phyloP scores from a whole-genome alignment of 116 monocot genomes.

The Trichopus zeylanicus region DNA sequence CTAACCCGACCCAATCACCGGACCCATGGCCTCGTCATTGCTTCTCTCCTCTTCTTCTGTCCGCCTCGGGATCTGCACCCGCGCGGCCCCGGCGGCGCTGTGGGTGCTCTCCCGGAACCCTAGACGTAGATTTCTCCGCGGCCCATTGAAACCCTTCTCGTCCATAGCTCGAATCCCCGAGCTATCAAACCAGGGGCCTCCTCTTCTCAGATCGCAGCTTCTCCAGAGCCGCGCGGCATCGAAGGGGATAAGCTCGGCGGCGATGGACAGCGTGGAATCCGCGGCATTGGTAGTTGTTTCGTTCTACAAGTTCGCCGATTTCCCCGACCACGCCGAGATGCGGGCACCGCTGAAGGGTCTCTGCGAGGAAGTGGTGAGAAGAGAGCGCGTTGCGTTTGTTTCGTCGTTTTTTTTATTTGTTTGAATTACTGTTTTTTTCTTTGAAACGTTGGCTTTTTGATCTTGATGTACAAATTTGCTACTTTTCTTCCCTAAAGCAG shows the following conservation, averaged over 20 bases:
- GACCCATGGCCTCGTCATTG: neutral
- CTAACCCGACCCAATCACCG: no score
- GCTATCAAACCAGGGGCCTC: neutral
- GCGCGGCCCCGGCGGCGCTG: slow-evolving; percentile 6
- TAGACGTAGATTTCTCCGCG: slow-evolving; percentile 2
- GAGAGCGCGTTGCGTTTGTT: neutral
- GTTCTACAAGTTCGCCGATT: slow-evolving; percentile 83
- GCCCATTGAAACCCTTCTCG: neutral
- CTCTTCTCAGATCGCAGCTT: neutral
- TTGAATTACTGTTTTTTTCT: neutral
- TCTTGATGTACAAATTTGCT: no score
- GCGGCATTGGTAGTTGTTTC: slow-evolving; percentile 63
- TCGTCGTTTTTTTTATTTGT: neutral
- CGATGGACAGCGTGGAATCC: neutral
- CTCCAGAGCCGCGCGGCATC: neutral
- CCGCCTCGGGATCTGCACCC: neutral
- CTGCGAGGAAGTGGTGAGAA: slow-evolving; percentile 67
- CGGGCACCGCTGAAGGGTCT: slow-evolving; percentile 70
- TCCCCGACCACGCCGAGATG: slow-evolving; percentile 62
- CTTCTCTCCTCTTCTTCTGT: slow-evolving; percentile 2
- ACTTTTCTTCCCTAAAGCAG: no score
- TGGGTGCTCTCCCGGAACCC: slow-evolving; percentile 10
- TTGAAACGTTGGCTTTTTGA: neutral
- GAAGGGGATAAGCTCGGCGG: neutral
- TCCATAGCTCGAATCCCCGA: neutral